Evolutionary conservation across 2,329 filamentous ascomycete genomes (phyloP).

Genomic region (Colletotrichum sp.): DNA sequence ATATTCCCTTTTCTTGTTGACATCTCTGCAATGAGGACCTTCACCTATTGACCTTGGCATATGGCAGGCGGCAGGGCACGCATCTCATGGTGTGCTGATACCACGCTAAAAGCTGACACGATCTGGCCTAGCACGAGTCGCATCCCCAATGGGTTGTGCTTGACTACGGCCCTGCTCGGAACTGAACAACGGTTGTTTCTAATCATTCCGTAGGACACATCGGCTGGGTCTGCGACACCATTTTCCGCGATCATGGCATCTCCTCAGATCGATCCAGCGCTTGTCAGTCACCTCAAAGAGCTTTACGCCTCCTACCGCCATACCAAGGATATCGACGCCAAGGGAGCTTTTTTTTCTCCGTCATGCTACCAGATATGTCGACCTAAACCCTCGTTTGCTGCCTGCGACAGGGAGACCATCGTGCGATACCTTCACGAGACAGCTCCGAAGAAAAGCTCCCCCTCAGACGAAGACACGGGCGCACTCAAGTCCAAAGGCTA

Average conservation of each 20-base stretch:
- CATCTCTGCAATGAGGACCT: background rate
- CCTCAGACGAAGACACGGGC: background rate
- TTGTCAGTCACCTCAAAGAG: background rate
- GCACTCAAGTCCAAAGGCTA: background rate
- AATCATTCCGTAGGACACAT: background rate
- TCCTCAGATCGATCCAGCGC: background rate
- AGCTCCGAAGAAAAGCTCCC: background rate
- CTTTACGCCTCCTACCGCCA: slow-evolving; percentile 4
- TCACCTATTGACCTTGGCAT: background rate
- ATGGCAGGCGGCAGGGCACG: background rate
- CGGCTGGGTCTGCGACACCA: background rate
- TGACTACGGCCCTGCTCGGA: background rate
- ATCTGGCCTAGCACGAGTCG: background rate
- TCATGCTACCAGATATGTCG: slow-evolving; percentile 27
- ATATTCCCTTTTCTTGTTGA: background rate
- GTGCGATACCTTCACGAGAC: slow-evolving; percentile 26
- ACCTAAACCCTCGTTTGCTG: slow-evolving; percentile 26
- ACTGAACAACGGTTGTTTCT: background rate
- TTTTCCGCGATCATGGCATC: background rate
- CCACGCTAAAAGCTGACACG: slow-evolving; percentile 4
- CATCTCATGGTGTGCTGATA: background rate
- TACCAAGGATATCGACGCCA: background rate
- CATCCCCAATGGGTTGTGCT: background rate
- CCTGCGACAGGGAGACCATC: slow-evolving; percentile 26
- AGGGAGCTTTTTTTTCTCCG: background rate